A percentile compares a stretch with the other conserved stretches of the same genome.
phyloP scores from a whole-genome alignment of 768 basidiomycete species.

The Neoboletus brunneissimus region DNA sequence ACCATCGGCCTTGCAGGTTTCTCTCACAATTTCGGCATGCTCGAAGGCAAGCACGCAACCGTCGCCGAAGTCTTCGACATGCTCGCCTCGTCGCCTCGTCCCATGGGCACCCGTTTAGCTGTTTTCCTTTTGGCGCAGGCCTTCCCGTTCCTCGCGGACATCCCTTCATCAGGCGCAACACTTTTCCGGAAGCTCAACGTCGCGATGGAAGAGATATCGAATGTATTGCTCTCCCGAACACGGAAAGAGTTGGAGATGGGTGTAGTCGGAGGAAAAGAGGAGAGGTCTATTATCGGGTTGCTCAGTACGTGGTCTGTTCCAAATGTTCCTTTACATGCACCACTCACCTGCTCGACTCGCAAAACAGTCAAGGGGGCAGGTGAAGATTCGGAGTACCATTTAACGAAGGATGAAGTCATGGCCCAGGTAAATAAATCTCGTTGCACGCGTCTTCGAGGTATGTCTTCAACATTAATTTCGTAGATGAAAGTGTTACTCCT shows the following conservation, averaged over 20 bases:
- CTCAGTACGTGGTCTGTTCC: slow-evolving; percentile 13
- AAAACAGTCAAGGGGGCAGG: slow-evolving; percentile 36
- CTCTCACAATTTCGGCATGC: slow-evolving; percentile 47
- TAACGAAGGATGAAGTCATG: slow-evolving; percentile 31
- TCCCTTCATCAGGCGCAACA: slow-evolving; percentile 36
- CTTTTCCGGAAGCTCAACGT: slow-evolving; percentile 29
- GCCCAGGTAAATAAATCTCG: slow-evolving; percentile 15
- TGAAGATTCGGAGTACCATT: slow-evolving; percentile 17
- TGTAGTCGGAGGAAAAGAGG: slow-evolving; percentile 18
- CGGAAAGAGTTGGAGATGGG: slow-evolving; percentile 30
- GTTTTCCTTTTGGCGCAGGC: slow-evolving; percentile 37
- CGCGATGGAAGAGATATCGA: slow-evolving; percentile 40
- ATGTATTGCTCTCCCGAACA: slow-evolving; percentile 36
- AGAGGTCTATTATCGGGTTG: slow-evolving; percentile 26
- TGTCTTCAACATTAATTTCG: slow-evolving; percentile 19
- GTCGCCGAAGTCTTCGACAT: slow-evolving; percentile 42
- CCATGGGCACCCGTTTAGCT: slow-evolving; percentile 18
- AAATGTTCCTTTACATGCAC: slow-evolving; percentile 13
- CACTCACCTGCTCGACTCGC: neutral
- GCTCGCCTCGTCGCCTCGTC: slow-evolving; percentile 21
- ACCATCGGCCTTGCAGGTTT: neutral
- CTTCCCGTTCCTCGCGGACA: slow-evolving; percentile 34
- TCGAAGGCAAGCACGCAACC: slow-evolving; percentile 45
- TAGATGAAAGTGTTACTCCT: slow-evolving; percentile 15
- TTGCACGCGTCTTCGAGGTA: neutral